phyloP scores from a whole-genome alignment of 176 grass and related monocot species.

The Triticum turgidum region DNA sequence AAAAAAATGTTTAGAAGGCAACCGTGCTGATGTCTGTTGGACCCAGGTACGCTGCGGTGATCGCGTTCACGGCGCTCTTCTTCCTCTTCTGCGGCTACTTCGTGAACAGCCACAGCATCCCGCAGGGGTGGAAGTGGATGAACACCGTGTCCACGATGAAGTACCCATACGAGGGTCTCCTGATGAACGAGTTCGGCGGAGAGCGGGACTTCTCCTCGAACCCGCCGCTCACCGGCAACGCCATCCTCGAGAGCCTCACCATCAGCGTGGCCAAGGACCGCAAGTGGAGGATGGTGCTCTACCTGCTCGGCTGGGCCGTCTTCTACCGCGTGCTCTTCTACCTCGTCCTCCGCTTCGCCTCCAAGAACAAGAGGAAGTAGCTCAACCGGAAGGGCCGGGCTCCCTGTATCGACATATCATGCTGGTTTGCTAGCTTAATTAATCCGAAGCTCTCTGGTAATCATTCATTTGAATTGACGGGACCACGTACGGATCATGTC shows the following conservation, averaged over 20 bases:
- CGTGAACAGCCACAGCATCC: conserved; percentile 55
- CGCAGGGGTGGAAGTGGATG: conserved; percentile 59
- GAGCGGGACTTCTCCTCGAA: background rate
- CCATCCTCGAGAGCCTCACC: conserved; percentile 49
- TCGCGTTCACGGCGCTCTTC: conserved; percentile 77
- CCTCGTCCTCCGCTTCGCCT: conserved; percentile 61
- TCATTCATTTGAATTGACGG: background rate
- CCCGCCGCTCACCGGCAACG: conserved; percentile 13
- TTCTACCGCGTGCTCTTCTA: conserved; percentile 70
- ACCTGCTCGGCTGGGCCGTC: conserved; percentile 53
- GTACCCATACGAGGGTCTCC: conserved; percentile 67
- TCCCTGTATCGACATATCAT: no score
- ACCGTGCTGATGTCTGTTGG: background rate
- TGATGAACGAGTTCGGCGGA: conserved; percentile 62
- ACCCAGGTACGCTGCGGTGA: conserved; percentile 55
- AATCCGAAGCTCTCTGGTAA: no score
- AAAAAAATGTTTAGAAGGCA: no score
- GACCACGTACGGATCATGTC: background rate
- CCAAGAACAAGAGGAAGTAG: conserved; percentile 70
- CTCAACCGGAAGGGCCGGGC: background rate
- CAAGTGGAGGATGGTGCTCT: conserved; percentile 77
- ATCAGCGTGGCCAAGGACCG: conserved; percentile 29
- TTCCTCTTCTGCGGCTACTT: conserved; percentile 71
- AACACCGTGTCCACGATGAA: conserved; percentile 59
- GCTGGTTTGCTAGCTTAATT: no score